Evolutionary conservation across 1,284 basidiomycete genomes (phyloP).

Genomic region (Exobasidium cylindrosporum): DNA sequence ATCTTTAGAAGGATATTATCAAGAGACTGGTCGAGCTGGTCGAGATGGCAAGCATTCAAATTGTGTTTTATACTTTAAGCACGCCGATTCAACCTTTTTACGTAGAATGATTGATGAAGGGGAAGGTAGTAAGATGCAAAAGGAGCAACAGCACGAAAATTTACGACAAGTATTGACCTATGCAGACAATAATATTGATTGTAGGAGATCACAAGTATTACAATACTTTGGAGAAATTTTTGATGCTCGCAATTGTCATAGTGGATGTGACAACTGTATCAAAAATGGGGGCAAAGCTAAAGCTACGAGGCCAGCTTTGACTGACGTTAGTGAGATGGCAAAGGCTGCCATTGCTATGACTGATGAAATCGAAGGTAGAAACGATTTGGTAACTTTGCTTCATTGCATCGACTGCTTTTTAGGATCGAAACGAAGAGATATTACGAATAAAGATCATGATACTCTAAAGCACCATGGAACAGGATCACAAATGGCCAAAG

Average conservation of each 20-base stretch:
- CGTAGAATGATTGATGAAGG: conserved; percentile 63
- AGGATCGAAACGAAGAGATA: conserved; percentile 63
- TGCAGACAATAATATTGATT: conserved; percentile 77
- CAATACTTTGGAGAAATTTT: conserved; percentile 69
- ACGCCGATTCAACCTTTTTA: conserved; percentile 61
- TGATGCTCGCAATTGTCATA: conserved; percentile 62
- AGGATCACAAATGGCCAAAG: conserved; percentile 61
- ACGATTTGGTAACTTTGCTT: conserved; percentile 59
- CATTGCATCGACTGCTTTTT: conserved; percentile 63
- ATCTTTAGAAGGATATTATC: conserved; percentile 71
- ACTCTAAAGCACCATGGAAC: conserved; percentile 61
- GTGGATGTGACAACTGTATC: conserved; percentile 72
- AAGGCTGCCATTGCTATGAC: conserved; percentile 63
- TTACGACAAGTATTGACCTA: conserved; percentile 68
- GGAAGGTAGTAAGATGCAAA: conserved; percentile 60
- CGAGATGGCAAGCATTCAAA: conserved; percentile 65
- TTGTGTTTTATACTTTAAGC: conserved; percentile 61
- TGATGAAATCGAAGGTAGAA: conserved; percentile 56
- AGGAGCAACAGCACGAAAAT: conserved; percentile 63
- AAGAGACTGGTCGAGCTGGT: conserved; percentile 81
- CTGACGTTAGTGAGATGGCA: conserved; percentile 64
- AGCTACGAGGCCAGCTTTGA: conserved; percentile 17
- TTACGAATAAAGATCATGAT: conserved; percentile 62
- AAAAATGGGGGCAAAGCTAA: conserved; percentile 18
- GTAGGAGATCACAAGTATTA: conserved; percentile 79